Evolutionary conservation across 2,329 filamentous ascomycete species (phyloP).

Genomic region (Alternaria triticina): DNA sequence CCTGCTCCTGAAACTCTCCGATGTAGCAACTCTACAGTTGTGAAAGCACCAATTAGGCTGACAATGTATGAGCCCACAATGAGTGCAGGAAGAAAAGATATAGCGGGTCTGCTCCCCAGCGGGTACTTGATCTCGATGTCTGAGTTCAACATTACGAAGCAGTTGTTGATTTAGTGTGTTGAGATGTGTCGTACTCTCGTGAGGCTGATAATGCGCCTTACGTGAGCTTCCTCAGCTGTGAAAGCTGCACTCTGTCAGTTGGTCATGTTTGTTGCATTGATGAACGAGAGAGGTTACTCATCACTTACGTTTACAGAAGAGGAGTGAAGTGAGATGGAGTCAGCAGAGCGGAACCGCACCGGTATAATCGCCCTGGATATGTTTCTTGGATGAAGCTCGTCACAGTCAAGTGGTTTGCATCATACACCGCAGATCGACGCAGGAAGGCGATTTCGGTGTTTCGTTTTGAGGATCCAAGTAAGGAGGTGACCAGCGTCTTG

Average conservation of each 20-base stretch:
- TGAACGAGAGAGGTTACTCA: not conserved
- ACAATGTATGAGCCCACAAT: constrained; percentile 64
- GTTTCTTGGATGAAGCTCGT: not conserved
- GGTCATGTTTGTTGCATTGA: not conserved
- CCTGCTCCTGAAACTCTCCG: constrained; percentile 67
- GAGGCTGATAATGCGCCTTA: not conserved
- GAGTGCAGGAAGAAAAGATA: constrained; percentile 55
- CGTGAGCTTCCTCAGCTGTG: not conserved
- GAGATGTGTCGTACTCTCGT: not conserved
- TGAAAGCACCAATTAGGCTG: constrained; percentile 77
- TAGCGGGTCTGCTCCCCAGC: constrained; percentile 44
- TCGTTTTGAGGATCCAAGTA: not conserved
- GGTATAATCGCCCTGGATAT: not conserved
- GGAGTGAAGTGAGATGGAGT: not conserved
- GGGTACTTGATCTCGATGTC: constrained; percentile 36
- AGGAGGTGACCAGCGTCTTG: not conserved
- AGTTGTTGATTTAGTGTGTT: not conserved
- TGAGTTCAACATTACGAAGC: constrained; percentile 9
- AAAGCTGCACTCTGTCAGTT: not conserved
- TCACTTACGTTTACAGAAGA: not conserved
- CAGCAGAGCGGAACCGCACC: not conserved
- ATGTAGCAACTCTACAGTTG: constrained; percentile 83
- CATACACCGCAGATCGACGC: not conserved
- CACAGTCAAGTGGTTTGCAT: constrained; percentile 6
- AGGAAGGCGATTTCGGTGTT: not conserved